Base-by-base conservation (phyloP, 495 filamentous ascomycete species). In the Apiosordaria backusii region DNA sequence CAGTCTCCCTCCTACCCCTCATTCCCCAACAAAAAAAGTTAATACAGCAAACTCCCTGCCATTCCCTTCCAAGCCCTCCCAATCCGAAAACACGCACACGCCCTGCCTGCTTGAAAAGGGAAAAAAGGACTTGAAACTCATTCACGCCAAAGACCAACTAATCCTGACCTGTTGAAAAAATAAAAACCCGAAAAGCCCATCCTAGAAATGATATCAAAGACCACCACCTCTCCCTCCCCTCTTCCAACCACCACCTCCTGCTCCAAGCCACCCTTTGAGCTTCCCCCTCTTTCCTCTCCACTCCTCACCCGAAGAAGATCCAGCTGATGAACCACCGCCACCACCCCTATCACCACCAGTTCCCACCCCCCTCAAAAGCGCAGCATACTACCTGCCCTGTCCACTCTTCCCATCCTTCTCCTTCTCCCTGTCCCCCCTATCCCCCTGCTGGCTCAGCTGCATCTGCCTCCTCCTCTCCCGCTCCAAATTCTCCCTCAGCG, bases 401-500 rank as follows among this genome's bases (percentile, higher is more conserved):
- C 35, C 35, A 3, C 35, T 45, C 35, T 18, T 15, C 35, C 35
- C 7, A 29, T 29, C 35, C 1, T 13, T 45, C 35, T 0, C 35
- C 7, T 13, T 45, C 35, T 18, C 35, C 35, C 35, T 45, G 9
- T 45, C 35, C 35, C 10, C 35, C 35, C 35, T 45, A 1, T 45
- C 35, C 9, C 35, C 35, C 35, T 45, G 35, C 35, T 45, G 35
- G 16, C 35, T 45, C 35, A 45, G 16, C 35, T 45, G 35, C 35
- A 45, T 13, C 63, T 66, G 65, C 62, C 68, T 60, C 66, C 71
- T 66, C 67, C 72, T 70, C 68, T 74, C 72, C 71, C 89, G 80
- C 74, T 90, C 89, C 50, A 97, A 72, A 77, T 89, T 84, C 62
- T 79, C 83, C 67, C 86, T 83, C 67, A 97, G 79, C 72, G 88